Evolutionary conservation across 192 early-diverging fungal species (phyloP).

Genomic region (Rhizophlyctis rosea): DNA sequence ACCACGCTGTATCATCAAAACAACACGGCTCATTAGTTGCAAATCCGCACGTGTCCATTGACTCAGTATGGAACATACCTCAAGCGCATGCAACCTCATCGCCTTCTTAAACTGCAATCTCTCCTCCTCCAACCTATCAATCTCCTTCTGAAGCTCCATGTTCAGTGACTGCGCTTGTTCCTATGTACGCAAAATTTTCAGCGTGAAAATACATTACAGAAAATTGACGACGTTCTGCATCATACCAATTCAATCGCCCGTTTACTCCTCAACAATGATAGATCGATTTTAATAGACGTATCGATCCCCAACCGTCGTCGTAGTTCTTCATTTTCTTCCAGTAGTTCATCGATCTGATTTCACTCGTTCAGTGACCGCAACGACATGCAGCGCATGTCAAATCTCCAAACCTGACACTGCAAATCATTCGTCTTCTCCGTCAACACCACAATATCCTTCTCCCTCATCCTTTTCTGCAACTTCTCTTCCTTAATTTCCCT

Average conservation of each 20-base stretch:
- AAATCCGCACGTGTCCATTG: no score
- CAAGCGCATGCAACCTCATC: conserved; percentile 42
- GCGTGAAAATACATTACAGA: neutral
- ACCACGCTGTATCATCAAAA: conserved; percentile 19
- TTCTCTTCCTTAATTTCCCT: conserved; percentile 48
- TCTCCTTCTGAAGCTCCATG: conserved; percentile 40
- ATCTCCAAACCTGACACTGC: conserved; percentile 31
- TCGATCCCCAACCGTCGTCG: conserved; percentile 28
- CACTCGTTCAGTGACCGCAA: neutral
- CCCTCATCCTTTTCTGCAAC: conserved; percentile 27
- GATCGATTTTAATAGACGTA: conserved; percentile 37
- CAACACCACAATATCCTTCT: conserved; percentile 39
- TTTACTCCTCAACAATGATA: conserved; percentile 35
- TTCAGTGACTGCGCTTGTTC: conserved; percentile 40
- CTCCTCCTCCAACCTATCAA: conserved; percentile 54
- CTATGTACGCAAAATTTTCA: neutral
- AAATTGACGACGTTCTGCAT: neutral
- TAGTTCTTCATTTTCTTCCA: conserved; percentile 49
- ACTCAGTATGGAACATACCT: no score
- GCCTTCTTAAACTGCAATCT: conserved; percentile 41
- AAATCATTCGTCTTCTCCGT: conserved; percentile 42
- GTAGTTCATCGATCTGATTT: conserved; percentile 31
- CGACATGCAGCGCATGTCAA: neutral
- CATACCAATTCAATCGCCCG: conserved; percentile 42
- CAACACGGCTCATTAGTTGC: conserved; percentile 8